Evolutionary conservation across 768 basidiomycete species (phyloP).

Genomic region (Lentinula sp.): DNA sequence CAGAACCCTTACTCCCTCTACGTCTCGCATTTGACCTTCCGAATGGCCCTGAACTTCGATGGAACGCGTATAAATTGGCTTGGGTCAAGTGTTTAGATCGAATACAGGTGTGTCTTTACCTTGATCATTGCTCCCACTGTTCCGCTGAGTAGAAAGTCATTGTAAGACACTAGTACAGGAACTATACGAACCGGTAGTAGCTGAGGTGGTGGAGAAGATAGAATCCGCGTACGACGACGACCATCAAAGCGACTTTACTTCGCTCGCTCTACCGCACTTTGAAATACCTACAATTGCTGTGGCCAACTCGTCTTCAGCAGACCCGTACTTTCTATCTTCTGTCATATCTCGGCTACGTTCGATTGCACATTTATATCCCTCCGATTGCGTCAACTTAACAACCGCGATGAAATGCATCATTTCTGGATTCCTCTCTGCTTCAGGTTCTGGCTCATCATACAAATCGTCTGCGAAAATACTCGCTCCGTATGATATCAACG

Average conservation of each 20-base stretch:
- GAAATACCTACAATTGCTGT: conserved; percentile 60
- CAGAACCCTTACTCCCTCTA: neutral
- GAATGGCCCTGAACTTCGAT: conserved; percentile 22
- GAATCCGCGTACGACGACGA: conserved; percentile 33
- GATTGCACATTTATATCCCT: conserved; percentile 49
- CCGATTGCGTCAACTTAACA: conserved; percentile 48
- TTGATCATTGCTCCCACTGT: neutral
- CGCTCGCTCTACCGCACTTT: conserved; percentile 44
- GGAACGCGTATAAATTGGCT: conserved; percentile 47
- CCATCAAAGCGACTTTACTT: conserved; percentile 22
- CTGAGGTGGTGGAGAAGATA: conserved; percentile 37
- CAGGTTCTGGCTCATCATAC: conserved; percentile 4
- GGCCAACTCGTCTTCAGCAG: conserved; percentile 26
- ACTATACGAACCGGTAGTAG: conserved; percentile 44
- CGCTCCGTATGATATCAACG: conserved; percentile 55
- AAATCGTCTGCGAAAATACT: conserved; percentile 35
- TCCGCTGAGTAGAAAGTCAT: neutral
- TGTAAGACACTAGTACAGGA: conserved; percentile 38
- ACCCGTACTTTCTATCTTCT: conserved; percentile 42
- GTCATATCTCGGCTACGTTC: conserved; percentile 29
- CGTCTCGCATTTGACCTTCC: neutral
- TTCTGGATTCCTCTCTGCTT: conserved; percentile 41
- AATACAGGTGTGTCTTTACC: conserved; percentile 38
- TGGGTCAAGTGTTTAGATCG: conserved; percentile 57
- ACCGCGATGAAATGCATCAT: conserved; percentile 52